These are phyloP conservation scores for Carallia brachiata DNA, from an alignment of 345 rosid genomes.

Conservation along the genomic window DNA sequence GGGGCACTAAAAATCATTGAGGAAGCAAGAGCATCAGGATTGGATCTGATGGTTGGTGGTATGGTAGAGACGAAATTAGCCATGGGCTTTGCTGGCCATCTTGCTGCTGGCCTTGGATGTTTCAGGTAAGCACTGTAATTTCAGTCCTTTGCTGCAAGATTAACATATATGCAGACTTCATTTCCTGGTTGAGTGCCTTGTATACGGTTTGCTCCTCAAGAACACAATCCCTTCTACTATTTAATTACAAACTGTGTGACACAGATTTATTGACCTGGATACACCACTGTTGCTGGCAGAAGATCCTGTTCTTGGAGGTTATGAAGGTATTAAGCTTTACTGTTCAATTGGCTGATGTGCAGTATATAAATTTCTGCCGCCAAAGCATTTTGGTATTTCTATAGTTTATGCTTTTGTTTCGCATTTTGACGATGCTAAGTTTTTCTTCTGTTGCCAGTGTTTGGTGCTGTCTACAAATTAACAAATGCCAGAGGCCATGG, in stretches of 20 bases:
- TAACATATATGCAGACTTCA: neutral
- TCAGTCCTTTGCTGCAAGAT: constrained; percentile 11
- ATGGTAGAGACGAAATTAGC: constrained; percentile 96
- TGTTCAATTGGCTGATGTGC: neutral
- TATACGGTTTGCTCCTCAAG: neutral
- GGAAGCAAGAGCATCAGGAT: constrained; percentile 56
- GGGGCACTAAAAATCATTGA: constrained; percentile 79
- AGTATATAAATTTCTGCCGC: neutral
- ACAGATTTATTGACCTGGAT: constrained; percentile 81
- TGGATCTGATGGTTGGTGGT: constrained; percentile 87
- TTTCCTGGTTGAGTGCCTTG: neutral
- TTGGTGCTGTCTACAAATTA: constrained; percentile 74
- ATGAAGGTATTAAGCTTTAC: constrained; percentile 53
- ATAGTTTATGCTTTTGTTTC: neutral
- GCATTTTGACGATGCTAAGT: too few species aligned
- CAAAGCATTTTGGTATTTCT: neutral
- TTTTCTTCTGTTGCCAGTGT: constrained; percentile 35
- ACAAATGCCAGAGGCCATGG: constrained; percentile 75
- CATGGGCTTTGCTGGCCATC: constrained; percentile 94
- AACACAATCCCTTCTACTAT: neutral
- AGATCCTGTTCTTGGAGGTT: constrained; percentile 89
- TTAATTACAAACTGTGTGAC: constrained; percentile 2
- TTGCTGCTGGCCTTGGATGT: constrained; percentile 87
- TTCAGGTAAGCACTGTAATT: constrained; percentile 52
- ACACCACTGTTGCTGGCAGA: constrained; percentile 83